Evolutionary conservation across 2,329 filamentous ascomycete species (phyloP), one percentile per base, ranked within the genome.

Genomic region (Nemania bipapillata): DNA sequence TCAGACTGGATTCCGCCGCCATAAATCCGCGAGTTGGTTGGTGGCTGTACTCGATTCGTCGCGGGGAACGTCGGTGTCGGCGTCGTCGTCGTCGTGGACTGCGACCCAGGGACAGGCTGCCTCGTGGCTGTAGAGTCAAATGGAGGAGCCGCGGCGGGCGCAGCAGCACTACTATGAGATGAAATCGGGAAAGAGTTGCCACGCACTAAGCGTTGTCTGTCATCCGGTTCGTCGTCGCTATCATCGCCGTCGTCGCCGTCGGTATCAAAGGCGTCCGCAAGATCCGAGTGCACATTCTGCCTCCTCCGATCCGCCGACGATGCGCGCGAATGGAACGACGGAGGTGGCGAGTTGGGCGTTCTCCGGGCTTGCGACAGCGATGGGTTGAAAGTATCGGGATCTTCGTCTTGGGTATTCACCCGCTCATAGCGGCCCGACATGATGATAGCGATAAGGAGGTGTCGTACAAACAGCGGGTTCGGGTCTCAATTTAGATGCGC

Each of bases 261-360:
- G 76, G 91, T 89, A 78, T 93, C 95, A 80, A 99, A 99, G 0
- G 96, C 94, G 78, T 98, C 95, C 74, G 92, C 93, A 15, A 99
- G 87, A n/a, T 92, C 91, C 70, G 91, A 86, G 75, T 97, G 90
- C 69, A 93, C 91, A 8, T 73, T 70, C 76, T 79, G 63, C 75
- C 77, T 59, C 80, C 81, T 64, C 79, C 81, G 56, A 75, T 80
- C 84, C 85, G 82, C 82, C 82, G 92, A 94, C 1, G 93, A 93
- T 35, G 91, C 86, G 78, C 92, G 89, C 54, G 94, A 97, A 79
- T 90, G 93, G 81, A 97, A 98, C 1, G 95, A 97, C 1, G 95
- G 95, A 42, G 89, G 89, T 57, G 89, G 89, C 30, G 89, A 91
- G 79, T 82, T 85, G 45, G 87, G 87, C 70, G 85, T 79, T 49